Conservation (phyloP, 805 yeast species). For the Pichia occidentalis region DNA sequence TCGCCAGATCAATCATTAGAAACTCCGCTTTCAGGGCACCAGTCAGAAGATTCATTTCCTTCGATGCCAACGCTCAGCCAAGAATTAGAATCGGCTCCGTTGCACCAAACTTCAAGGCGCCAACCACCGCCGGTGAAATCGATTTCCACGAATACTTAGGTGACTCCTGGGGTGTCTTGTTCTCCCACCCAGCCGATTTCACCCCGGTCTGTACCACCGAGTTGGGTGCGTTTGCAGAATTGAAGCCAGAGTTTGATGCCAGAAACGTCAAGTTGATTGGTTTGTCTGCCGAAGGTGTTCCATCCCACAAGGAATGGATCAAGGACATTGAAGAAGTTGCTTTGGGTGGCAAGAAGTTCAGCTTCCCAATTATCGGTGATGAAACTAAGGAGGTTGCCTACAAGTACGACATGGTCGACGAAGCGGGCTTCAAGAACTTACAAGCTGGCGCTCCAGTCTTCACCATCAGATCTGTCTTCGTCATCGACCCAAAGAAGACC, state of each 20-base stretch:
- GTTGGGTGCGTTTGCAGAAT: constrained; percentile 85
- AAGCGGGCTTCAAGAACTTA: constrained; percentile 71
- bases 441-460: constrained; percentile 60
- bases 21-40: constrained; percentile 16
- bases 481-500: constrained; percentile 87
- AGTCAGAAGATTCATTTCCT: constrained; percentile 33
- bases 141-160: constrained; percentile 85
- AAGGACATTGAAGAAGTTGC: constrained; percentile 85
- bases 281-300: constrained; percentile 77
- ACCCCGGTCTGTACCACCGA: constrained; percentile 97
- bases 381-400: constrained; percentile 77
- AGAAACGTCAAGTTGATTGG: constrained; percentile 88
- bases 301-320: constrained; percentile 79
- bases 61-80: constrained; percentile 49
- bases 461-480: constrained; percentile 87
- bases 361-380: constrained; percentile 90
- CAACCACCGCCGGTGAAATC: constrained; percentile 74
- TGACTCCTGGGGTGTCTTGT: constrained; percentile 79
- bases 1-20: constrained; percentile 17
- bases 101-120: constrained; percentile 86
- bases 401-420: constrained; percentile 82
- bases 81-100: constrained; percentile 71
- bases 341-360: constrained; percentile 57
- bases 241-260: constrained; percentile 81
- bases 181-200: constrained; percentile 94